Base-by-base conservation (phyloP, 192 early-diverging fungal genomes). In the Phycomyces blakesleeanus region DNA sequence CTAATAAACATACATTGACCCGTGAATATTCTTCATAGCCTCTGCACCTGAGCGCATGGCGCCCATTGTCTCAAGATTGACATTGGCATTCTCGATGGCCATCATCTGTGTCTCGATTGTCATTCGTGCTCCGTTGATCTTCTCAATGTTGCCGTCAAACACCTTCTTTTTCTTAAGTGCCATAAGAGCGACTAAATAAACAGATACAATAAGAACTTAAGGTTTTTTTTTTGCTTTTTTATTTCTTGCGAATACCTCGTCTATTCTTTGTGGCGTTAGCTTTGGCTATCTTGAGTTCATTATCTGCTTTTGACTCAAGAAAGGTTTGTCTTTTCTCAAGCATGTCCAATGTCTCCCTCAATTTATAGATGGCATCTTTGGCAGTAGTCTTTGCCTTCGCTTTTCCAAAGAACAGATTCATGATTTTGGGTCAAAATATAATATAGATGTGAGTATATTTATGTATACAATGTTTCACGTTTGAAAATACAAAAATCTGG, bases 131-230 rank as follows among this genome's bases (percentile, higher is more conserved):
- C 92, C 93, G 55, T 82, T 85, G 63, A 98, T 87, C 74, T 95
- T 94, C 52, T 92, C 89, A 58, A 96, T 85, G 58, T 95, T 89
- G 40, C 66, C 77, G 66, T 97, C 91, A 59, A 87, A 91, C 49
- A 84, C 78, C 75, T 90, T 92, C 73, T 97, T 98, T 66, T 88
- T 85, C 79, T 99, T 99, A 26, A 99, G 81, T n/a, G 97, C 95
- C 74, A 90, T 86, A 47, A 99, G 65, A 7, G 97, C 97, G 12
- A 63, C 73, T 60, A 51, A 34, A 25, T 47, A 42, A 34, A 40
- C 40, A 63, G 53, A 55, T 37, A 61, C 25, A 60, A 42, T 21
- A 11, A 57, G 29, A 44, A n/a, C 14, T 8, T 1, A 59, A 29
- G 22, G 34, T 21, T 8, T 44, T 49, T 8, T 18, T 54, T 27